These are phyloP conservation scores for Spiraea crenata DNA, from an alignment of 331 rosid genomes.

Conservation along the genomic window DNA sequence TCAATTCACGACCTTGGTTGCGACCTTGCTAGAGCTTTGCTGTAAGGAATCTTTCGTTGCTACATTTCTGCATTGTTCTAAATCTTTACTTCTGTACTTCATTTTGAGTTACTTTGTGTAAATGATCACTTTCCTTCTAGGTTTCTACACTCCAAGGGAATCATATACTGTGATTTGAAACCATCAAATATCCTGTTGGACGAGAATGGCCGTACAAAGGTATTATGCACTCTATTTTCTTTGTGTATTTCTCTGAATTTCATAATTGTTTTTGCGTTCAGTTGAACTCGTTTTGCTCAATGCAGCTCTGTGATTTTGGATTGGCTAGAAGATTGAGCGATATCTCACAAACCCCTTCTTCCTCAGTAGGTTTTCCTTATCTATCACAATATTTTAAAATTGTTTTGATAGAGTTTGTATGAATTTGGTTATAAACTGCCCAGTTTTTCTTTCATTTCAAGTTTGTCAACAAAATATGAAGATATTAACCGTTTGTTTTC, in stretches of 20 bases:
- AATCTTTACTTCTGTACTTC: slow-evolving; percentile 13
- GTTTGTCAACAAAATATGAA: slow-evolving; percentile 7
- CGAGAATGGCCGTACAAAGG: slow-evolving; percentile 92
- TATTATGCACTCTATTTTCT: slow-evolving; percentile 16
- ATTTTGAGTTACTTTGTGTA: slow-evolving; percentile 23
- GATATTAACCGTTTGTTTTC: slow-evolving; percentile 27
- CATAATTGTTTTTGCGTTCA: slow-evolving; percentile 2
- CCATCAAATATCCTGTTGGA: slow-evolving; percentile 91
- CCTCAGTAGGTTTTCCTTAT: slow-evolving; percentile 49
- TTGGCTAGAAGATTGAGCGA: slow-evolving; percentile 88
- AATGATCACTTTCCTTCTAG: slow-evolving; percentile 35
- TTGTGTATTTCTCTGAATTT: background rate
- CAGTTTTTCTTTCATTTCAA: background rate
- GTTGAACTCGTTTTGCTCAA: slow-evolving; percentile 20
- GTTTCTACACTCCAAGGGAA: slow-evolving; percentile 89
- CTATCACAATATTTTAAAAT: slow-evolving; percentile 12
- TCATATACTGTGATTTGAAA: slow-evolving; percentile 89
- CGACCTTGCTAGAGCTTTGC: slow-evolving; percentile 73
- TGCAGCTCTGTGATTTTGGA: slow-evolving; percentile 97
- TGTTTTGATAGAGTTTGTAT: background rate
- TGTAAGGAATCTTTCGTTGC: slow-evolving; percentile 44
- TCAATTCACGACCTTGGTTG: slow-evolving; percentile 76
- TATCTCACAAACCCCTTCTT: slow-evolving; percentile 69
- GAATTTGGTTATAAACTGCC: slow-evolving; percentile 3
- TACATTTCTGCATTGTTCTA: slow-evolving; percentile 6